Conservation (phyloP, 1,284 basidiomycete species). For the Tetrapyrgos nigripes region DNA sequence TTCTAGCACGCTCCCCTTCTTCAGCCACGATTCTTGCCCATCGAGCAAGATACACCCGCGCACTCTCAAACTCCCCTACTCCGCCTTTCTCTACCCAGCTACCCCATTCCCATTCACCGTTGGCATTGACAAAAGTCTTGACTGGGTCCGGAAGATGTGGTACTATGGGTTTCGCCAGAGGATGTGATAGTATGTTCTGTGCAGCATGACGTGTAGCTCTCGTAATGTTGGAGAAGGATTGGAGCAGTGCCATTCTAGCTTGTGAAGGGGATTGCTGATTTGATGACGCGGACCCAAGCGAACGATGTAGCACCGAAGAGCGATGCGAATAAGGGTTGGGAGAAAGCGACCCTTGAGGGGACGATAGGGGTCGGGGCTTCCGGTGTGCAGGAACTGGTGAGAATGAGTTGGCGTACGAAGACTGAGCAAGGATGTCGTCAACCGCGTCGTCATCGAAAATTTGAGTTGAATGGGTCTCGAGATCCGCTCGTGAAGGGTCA, state of each 20-base stretch:
- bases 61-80: constrained; percentile 93
- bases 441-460: constrained; percentile 84
- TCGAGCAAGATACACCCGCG: constrained; percentile 93
- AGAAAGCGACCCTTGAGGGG: constrained; percentile 39
- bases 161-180: constrained; percentile 91
- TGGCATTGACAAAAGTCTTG: constrained; percentile 83
- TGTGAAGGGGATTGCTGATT: constrained; percentile 63
- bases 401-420: constrained; percentile 76
- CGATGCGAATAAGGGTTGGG: constrained; percentile 68
- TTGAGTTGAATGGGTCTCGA: constrained; percentile 87
- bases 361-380: constrained; percentile 69
- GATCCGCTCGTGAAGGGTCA: constrained; percentile 89
- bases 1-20: constrained; percentile 88
- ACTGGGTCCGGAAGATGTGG: constrained; percentile 95
- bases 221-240: constrained; percentile 90
- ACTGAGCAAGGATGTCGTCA: constrained; percentile 81
- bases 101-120: constrained; percentile 85
- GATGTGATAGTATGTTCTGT: constrained; percentile 92
- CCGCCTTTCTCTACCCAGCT: constrained; percentile 89
- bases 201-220: constrained; percentile 88
- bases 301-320: constrained; percentile 81
- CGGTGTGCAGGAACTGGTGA: constrained; percentile 86
- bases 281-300: constrained; percentile 59
- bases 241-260: constrained; percentile 77
- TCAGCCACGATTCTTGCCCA: constrained; percentile 98